These are phyloP conservation scores for Xylaria cubensis DNA, from an alignment of 495 filamentous ascomycete genomes.

Conservation along the genomic window DNA sequence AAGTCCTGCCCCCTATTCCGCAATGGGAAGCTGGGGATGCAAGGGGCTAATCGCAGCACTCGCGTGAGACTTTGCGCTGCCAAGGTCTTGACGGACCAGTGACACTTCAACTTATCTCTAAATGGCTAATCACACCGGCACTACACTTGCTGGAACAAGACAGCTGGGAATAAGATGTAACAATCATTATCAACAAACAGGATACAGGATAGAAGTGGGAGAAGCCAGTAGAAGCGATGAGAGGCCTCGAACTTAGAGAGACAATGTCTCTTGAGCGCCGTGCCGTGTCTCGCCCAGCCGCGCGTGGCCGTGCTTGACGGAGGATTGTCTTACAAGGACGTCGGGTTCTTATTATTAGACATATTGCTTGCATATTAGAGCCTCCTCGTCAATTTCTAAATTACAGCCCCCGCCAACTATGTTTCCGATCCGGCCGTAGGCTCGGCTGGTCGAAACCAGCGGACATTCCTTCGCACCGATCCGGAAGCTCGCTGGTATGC, in stretches of 20 bases:
- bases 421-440: conserved; percentile 26
- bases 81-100: not conserved
- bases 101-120: conserved; percentile 15
- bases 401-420: conserved; percentile 11
- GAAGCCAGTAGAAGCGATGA: not conserved
- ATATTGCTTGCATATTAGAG: conserved; percentile 16
- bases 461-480: conserved; percentile 18
- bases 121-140: not conserved
- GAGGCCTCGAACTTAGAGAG: not conserved
- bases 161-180: conserved; percentile 10
- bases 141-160: conserved; percentile 10
- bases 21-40: conserved; percentile 41
- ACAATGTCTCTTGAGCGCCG: conserved; percentile 16
- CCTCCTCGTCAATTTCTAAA: conserved; percentile 19
- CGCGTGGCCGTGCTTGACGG: not conserved
- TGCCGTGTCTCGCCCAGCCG: not conserved
- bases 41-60: conserved; percentile 27
- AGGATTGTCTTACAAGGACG: not conserved
- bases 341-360: conserved; percentile 21
- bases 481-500: conserved; percentile 25
- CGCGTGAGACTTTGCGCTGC: not conserved
- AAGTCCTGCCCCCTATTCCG: conserved; percentile 30
- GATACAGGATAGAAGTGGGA: not conserved
- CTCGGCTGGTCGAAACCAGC: conserved; percentile 8
- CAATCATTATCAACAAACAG: conserved; percentile 1